Conservation (phyloP, 1,139 yeast genomes). For the Schwanniomyces etchellsii region DNA sequence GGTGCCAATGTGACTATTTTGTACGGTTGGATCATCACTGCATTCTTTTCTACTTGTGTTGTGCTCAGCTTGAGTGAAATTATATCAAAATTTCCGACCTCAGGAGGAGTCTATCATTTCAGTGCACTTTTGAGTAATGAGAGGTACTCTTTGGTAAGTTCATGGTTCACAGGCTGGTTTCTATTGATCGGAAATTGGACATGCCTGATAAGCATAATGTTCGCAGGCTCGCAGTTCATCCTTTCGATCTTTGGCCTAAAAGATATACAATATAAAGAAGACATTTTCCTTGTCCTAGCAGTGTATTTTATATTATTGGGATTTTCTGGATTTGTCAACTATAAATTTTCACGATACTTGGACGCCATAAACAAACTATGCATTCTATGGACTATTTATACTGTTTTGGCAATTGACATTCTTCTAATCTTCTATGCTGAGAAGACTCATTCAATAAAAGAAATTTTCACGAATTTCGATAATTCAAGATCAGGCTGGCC, state of each 20-base stretch:
- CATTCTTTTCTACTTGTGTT: slow-evolving; percentile 55
- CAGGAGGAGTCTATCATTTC: slow-evolving; percentile 71
- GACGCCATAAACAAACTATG: slow-evolving; percentile 62
- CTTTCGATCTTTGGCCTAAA: slow-evolving; percentile 59
- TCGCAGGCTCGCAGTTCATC: slow-evolving; percentile 70
- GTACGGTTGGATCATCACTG: slow-evolving; percentile 65
- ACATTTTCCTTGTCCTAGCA: slow-evolving; percentile 48
- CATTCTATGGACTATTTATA: slow-evolving; percentile 68
- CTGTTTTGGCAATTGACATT: slow-evolving; percentile 65
- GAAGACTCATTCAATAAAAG: slow-evolving; percentile 52
- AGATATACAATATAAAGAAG: slow-evolving; percentile 52
- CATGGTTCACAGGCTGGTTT: slow-evolving; percentile 79
- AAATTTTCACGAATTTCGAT: slow-evolving; percentile 64
- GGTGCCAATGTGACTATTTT: slow-evolving; percentile 71
- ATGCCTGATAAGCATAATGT: slow-evolving; percentile 65
- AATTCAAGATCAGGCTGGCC: slow-evolving; percentile 73
- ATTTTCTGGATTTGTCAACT: slow-evolving; percentile 56
- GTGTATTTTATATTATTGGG: slow-evolving; percentile 53
- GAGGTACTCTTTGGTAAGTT: slow-evolving; percentile 46
- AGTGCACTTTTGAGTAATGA: slow-evolving; percentile 64
- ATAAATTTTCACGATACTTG: slow-evolving; percentile 51
- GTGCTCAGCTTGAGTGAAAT: slow-evolving; percentile 68
- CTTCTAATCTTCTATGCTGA: slow-evolving; percentile 56
- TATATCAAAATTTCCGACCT: slow-evolving; percentile 68
- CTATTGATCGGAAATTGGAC: slow-evolving; percentile 71